Conservation (phyloP, 768 basidiomycete species). For the Boletus sp. region DNA sequence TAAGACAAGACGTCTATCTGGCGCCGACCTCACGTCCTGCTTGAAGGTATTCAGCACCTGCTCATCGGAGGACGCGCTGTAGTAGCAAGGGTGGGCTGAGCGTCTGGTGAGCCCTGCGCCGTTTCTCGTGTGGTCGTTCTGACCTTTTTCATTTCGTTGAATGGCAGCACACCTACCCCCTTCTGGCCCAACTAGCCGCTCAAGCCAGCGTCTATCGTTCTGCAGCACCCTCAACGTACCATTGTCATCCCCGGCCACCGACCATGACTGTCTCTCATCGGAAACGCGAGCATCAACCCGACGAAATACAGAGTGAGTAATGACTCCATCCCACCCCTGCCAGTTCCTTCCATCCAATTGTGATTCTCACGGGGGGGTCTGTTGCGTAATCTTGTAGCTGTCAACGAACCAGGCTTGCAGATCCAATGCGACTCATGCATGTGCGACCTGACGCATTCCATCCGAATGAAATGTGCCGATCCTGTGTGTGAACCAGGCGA, state of each 20-base stretch:
- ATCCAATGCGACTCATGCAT: slow-evolving; percentile 82
- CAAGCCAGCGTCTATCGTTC: not conserved
- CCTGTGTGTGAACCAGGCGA: slow-evolving; percentile 65
- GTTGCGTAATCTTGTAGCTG: slow-evolving; percentile 44
- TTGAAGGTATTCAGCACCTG: not conserved
- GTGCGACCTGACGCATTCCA: slow-evolving; percentile 91
- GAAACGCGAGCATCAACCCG: slow-evolving; percentile 59
- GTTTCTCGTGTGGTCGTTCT: not conserved
- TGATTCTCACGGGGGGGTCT: slow-evolving; percentile 27
- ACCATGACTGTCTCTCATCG: slow-evolving; percentile 65
- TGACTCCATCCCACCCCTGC: not conserved
- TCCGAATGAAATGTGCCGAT: slow-evolving; percentile 95
- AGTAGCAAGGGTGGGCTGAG: not conserved
- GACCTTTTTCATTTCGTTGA: not conserved
- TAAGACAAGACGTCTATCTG: not conserved
- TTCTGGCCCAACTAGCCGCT: not conserved
- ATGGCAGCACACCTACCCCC: not conserved
- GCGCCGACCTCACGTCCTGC: not conserved
- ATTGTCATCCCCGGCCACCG: not conserved
- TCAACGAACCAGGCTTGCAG: slow-evolving; percentile 79
- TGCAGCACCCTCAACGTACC: not conserved
- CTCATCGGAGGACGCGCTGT: not conserved
- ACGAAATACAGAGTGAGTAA: slow-evolving; percentile 60
- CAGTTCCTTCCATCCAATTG: not conserved
- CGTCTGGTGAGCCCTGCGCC: not conserved